phyloP scores from a whole-genome alignment of 2,329 filamentous ascomycete genomes.

The Aotearoamyces nothofagi region DNA sequence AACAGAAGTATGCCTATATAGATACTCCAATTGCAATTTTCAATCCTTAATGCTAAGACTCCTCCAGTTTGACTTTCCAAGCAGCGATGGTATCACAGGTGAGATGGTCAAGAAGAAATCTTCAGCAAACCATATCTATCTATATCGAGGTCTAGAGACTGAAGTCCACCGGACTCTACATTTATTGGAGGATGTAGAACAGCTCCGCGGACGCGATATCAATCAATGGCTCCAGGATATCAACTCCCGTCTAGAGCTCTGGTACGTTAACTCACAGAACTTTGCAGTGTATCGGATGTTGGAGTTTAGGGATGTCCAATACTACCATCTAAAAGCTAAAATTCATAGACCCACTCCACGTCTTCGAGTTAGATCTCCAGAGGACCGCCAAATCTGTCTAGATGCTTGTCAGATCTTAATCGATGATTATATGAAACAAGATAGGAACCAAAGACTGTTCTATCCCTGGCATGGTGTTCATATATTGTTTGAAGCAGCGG shows the following conservation, averaged over 20 bases:
- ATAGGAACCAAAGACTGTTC: no score
- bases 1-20: slow-evolving; percentile 1
- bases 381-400: no score
- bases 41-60: no score
- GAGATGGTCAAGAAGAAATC: slow-evolving; percentile 4
- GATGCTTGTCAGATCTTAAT: no score
- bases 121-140: slow-evolving; percentile 8
- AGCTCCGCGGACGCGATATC: slow-evolving; percentile 1
- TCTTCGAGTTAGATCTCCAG: no score
- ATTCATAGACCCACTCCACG: no score
- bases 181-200: slow-evolving; percentile 4
- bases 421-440: no score
- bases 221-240: slow-evolving; percentile 6
- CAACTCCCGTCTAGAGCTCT: slow-evolving; percentile 4
- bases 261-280: slow-evolving; percentile 6
- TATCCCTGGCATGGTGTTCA: no score
- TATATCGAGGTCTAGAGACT: slow-evolving; percentile 6
- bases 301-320: slow-evolving; percentile 8
- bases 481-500: no score
- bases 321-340: no score
- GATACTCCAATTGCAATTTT: no score
- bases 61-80: background rate
- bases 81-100: slow-evolving; percentile 1
- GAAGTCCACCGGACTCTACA: slow-evolving; percentile 8
- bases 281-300: slow-evolving; percentile 8